Evolutionary conservation across 2,329 filamentous ascomycete genomes (phyloP), one percentile per base, ranked within the genome.

Genomic region (Rugonectria rugulosa): DNA sequence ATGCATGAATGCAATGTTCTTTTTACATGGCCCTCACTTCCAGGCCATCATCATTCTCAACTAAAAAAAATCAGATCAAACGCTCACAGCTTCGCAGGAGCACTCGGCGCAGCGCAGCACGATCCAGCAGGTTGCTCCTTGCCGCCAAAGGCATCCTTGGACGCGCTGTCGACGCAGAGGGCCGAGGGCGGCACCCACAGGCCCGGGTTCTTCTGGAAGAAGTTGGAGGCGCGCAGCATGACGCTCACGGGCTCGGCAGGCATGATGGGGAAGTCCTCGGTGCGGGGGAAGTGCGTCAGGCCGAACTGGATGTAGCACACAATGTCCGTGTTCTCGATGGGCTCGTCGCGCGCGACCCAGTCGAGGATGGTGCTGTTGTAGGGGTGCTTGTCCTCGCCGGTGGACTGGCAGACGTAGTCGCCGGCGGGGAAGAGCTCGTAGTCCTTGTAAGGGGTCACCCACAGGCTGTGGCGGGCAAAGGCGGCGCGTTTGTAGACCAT

Each of bases 251-350:
- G 90, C 79, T 93, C 90, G 2, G 86, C 90, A 0, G 92, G 92
- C 92, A 97, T 97, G 66, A 97, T 81, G 31, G 93, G 93, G 78
- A 91, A 97, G 72, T 97, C 93, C 72, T 97, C 93, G 0, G 92
- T 92, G 0, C 90, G 79, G 0, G 93, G 92, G 80, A 97, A 94
- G 72, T 97, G 93, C 1, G 89, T 94, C 32, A 97, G 80, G 31
- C 93, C 93, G 68, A 97, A 97, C 0, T 92, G 96, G 76, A 97
- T 92, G 91, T 92, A 97, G 23, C 97, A 84, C 1, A 97, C 92
- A 23, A 97, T 78, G 72, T 97, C 91, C 0, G 87, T 90, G 78
- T 97, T 89, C 49, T 90, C 90, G 64, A 97, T 87, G 27, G 79
- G 82, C 59, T 84, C 87, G 31, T 77, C 77, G 7, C 90, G 87